Conservation (phyloP, 2,329 filamentous ascomycete genomes). For the Dendrostoma leiphaemia region DNA sequence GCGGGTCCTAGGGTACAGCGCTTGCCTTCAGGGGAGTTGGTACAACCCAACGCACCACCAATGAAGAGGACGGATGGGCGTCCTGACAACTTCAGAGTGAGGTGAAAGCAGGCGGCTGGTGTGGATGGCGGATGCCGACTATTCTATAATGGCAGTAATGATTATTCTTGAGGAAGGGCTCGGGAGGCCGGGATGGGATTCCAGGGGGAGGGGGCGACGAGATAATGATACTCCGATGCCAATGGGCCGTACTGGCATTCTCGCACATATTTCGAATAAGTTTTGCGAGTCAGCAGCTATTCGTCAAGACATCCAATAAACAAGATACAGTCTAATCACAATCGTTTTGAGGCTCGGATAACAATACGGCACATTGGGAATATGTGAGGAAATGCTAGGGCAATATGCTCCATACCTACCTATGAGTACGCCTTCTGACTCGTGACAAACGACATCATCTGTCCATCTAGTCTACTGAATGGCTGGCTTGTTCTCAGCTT, state of each 20-base stretch:
- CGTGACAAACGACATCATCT: no score
- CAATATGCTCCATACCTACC: no score
- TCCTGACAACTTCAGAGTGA: no score
- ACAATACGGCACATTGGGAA: background rate
- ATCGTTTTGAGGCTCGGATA: background rate
- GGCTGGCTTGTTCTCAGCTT: no score
- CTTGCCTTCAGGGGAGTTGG: no score
- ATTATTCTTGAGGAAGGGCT: background rate
- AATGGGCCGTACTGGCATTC: slow-evolving; percentile 9
- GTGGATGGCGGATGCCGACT: no score
- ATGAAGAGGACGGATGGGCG: no score
- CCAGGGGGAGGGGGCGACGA: background rate
- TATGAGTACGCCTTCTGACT: no score
- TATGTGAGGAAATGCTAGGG: background rate
- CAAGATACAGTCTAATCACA: slow-evolving; percentile 5
- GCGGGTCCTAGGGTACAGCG: no score
- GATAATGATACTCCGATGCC: slow-evolving; percentile 20
- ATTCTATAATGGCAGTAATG: slow-evolving; percentile 17
- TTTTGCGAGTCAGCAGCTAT: slow-evolving; percentile 13
- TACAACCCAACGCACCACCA: no score
- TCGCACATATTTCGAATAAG: slow-evolving; percentile 12
- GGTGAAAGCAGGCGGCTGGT: background rate
- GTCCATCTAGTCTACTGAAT: no score
- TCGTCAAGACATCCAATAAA: slow-evolving; percentile 7
- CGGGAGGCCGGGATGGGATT: background rate